Conservation (phyloP, 805 yeast genomes). For the Metschnikowia vanudenii region DNA sequence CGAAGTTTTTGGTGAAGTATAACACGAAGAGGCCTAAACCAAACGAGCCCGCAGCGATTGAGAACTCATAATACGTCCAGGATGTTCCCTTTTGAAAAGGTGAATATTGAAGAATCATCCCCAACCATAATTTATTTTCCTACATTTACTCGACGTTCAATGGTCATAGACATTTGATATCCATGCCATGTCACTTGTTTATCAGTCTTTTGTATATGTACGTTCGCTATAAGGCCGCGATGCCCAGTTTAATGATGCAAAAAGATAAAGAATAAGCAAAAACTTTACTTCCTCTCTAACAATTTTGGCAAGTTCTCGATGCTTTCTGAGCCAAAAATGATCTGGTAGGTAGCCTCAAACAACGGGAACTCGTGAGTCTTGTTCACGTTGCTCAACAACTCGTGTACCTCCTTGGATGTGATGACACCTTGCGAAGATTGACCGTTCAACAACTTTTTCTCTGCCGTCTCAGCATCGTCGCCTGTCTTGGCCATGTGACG, state of each 20-base stretch:
- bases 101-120: not conserved
- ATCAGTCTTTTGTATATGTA: slow-evolving; percentile 2
- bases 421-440: slow-evolving; percentile 95
- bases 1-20: slow-evolving; percentile 53
- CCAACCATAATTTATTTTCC: not conserved
- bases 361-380: slow-evolving; percentile 75
- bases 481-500: slow-evolving; percentile 78
- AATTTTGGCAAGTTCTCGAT: slow-evolving; percentile 74
- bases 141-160: not conserved
- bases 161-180: too few relatives aligned
- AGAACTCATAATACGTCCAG: not conserved
- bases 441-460: slow-evolving; percentile 84
- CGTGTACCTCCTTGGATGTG: slow-evolving; percentile 89
- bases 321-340: slow-evolving; percentile 70
- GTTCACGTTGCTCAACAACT: slow-evolving; percentile 57
- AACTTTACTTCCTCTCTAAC: slow-evolving; percentile 41
- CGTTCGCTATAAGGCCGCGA: slow-evolving; percentile 1
- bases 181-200: not conserved
- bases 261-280: not conserved
- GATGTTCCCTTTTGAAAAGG: not conserved
- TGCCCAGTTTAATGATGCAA: not conserved
- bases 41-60: not conserved
- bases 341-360: slow-evolving; percentile 75
- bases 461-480: slow-evolving; percentile 76
- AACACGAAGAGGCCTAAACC: slow-evolving; percentile 34